Evolutionary conservation across 129 eudicot genomes (phyloP).

Genomic region (Deinandra increscens): DNA sequence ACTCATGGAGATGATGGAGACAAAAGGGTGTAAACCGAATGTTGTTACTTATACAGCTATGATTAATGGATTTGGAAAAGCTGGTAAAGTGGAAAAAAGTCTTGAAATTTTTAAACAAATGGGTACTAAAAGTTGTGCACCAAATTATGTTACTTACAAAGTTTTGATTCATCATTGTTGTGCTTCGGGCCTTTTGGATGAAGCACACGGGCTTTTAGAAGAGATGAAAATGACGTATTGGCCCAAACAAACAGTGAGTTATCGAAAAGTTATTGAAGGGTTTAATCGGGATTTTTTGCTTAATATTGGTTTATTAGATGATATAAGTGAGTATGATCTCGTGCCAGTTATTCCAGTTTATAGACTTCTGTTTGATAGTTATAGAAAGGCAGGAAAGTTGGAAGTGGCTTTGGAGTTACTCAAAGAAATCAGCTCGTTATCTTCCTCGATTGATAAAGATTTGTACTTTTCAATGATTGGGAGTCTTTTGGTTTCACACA

Average conservation of each 20-base stretch:
- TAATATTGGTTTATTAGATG: slow-evolving; percentile 63
- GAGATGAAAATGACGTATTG: slow-evolving; percentile 92
- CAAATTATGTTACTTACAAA: slow-evolving; percentile 74
- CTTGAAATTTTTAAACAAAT: slow-evolving; percentile 65
- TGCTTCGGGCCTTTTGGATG: slow-evolving; percentile 56
- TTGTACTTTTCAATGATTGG: slow-evolving; percentile 56
- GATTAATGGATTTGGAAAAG: slow-evolving; percentile 84
- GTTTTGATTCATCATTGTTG: slow-evolving; percentile 75
- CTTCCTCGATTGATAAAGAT: slow-evolving; percentile 32
- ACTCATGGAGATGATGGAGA: slow-evolving; percentile 95
- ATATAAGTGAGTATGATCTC: slow-evolving; percentile 38
- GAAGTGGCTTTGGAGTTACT: slow-evolving; percentile 63
- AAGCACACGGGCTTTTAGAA: slow-evolving; percentile 70
- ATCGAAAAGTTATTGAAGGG: slow-evolving; percentile 80
- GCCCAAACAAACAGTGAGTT: slow-evolving; percentile 63
- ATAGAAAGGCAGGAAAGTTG: slow-evolving; percentile 68
- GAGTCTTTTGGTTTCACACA: slow-evolving; percentile 58
- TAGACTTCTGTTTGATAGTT: slow-evolving; percentile 62
- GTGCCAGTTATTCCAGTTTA: slow-evolving; percentile 68
- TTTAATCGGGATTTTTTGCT: slow-evolving; percentile 62
- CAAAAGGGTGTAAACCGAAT: slow-evolving; percentile 81
- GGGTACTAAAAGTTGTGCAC: slow-evolving; percentile 77
- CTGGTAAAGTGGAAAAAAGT: slow-evolving; percentile 62
- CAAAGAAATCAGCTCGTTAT: slow-evolving; percentile 49
- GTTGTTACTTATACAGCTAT: slow-evolving; percentile 94